These are phyloP conservation scores for Macrophomina pseudophaseolina DNA, from an alignment of 2,329 filamentous ascomycete species.

Conservation along the genomic window DNA sequence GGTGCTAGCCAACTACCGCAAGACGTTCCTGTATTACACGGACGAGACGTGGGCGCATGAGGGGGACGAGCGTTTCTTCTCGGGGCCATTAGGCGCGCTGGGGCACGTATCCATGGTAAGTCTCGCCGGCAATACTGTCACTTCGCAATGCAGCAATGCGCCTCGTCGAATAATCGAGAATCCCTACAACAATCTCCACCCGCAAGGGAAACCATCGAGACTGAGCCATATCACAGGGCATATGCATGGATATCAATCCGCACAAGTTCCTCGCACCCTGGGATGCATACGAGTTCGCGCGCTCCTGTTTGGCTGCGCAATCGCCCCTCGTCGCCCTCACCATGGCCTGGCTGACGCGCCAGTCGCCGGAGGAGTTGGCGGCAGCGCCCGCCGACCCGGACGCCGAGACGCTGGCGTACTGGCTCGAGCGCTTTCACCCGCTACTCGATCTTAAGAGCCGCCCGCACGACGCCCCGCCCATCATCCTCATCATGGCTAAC, in stretches of 20 bases:
- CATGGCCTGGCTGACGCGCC: constrained; percentile 77
- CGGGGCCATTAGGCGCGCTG: constrained; percentile 41
- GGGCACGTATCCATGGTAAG: constrained; percentile 35
- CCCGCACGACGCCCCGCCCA: constrained; percentile 47
- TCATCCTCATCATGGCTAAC: constrained; percentile 74
- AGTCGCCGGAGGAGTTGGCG: constrained; percentile 54
- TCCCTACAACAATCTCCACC: too few relatives aligned
- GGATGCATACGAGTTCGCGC: constrained; percentile 62
- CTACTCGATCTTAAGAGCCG: constrained; percentile 36
- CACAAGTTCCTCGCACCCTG: constrained; percentile 65
- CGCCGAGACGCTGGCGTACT: constrained; percentile 75
- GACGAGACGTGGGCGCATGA: constrained; percentile 68
- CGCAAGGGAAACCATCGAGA: too few relatives aligned
- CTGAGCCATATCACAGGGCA: constrained; percentile 38
- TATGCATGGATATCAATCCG: constrained; percentile 67
- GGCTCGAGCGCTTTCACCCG: constrained; percentile 74
- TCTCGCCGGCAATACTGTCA: neutral
- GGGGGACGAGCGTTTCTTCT: constrained; percentile 49
- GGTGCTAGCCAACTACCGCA: constrained; percentile 66
- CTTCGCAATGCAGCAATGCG: too few relatives aligned
- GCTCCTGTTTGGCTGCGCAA: constrained; percentile 60
- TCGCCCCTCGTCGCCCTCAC: constrained; percentile 70
- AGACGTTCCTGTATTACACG: constrained; percentile 69
- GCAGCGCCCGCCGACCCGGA: constrained; percentile 64
- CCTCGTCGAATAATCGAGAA: too few relatives aligned